phyloP scores from a whole-genome alignment of 352 stramenopile species.

The Blastocystis sp. region DNA sequence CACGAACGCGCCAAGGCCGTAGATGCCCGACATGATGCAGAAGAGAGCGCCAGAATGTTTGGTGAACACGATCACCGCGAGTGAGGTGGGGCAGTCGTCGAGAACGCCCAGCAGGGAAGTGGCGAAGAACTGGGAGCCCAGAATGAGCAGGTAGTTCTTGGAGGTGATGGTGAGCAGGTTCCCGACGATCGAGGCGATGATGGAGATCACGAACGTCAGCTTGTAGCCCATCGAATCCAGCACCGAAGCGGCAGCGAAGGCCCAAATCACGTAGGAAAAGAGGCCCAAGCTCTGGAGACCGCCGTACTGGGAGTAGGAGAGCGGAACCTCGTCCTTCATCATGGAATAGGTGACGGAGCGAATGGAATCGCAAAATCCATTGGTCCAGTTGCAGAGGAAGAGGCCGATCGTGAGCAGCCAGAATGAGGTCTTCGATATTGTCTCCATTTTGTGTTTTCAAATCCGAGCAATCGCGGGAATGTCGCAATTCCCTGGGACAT shows the following conservation, averaged over 20 bases:
- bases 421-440: conserved; percentile 40
- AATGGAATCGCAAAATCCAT: conserved; percentile 44
- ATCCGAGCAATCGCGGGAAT: not conserved
- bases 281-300: conserved; percentile 32
- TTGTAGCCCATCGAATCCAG: conserved; percentile 46
- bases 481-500: not conserved
- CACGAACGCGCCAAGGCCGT: conserved; percentile 60
- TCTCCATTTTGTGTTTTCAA: not conserved
- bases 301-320: conserved; percentile 36
- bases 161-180: conserved; percentile 22
- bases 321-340: conserved; percentile 24
- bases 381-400: conserved; percentile 14
- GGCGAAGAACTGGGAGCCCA: conserved; percentile 32
- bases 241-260: not conserved
- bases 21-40: conserved; percentile 65
- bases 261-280: conserved; percentile 63
- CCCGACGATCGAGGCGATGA: conserved; percentile 38
- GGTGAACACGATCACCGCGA: conserved; percentile 60
- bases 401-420: conserved; percentile 51
- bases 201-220: conserved; percentile 7
- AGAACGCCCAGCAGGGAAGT: conserved; percentile 35
- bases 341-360: conserved; percentile 41
- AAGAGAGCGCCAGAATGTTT: conserved; percentile 52
- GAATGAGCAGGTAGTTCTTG: not conserved
- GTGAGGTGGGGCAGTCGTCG: conserved; percentile 34